These are phyloP conservation scores for Paralagenidium karlingii DNA, from an alignment of 352 stramenopile genomes.

Conservation along the genomic window DNA sequence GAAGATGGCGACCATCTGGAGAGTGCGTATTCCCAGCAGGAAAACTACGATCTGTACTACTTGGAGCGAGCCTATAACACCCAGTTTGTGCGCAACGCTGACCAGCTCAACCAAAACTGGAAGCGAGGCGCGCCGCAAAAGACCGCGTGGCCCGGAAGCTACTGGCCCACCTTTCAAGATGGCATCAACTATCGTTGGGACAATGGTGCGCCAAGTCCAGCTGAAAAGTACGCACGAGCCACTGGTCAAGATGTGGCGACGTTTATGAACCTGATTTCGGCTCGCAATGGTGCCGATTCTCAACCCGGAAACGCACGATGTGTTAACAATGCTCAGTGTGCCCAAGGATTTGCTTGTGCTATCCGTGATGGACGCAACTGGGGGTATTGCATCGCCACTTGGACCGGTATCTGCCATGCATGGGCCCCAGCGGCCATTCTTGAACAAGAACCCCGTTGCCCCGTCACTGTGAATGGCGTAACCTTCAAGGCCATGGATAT, in stretches of 20 bases:
- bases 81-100: too few species aligned
- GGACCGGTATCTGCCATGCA: conserved; percentile 39
- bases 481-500: conserved; percentile 35
- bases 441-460: conserved; percentile 24
- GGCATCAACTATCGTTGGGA: conserved; percentile 49
- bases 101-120: too few species aligned
- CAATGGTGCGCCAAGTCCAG: conserved; percentile 16
- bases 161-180: conserved; percentile 48
- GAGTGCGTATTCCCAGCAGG: too few species aligned
- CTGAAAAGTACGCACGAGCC: conserved; percentile 31
- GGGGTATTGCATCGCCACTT: conserved; percentile 30
- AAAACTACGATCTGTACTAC: too few species aligned
- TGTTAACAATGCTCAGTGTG: too few species aligned
- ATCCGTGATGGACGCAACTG: conserved; percentile 11
- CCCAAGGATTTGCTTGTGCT: too few species aligned
- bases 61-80: too few species aligned
- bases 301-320: conserved; percentile 10
- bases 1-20: too few species aligned
- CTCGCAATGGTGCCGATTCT: conserved; percentile 29
- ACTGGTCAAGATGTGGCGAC: conserved; percentile 21
- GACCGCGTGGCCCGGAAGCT: conserved; percentile 51
- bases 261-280: conserved; percentile 30
- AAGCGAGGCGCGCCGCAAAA: too few species aligned
- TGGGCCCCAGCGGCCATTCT: conserved; percentile 23
- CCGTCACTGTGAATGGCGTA: conserved; percentile 25